A percentile compares a stretch with the other conserved stretches of the same genome.
Conservation (phyloP, 106 monocot genomes). For the Allium cepa region DNA sequence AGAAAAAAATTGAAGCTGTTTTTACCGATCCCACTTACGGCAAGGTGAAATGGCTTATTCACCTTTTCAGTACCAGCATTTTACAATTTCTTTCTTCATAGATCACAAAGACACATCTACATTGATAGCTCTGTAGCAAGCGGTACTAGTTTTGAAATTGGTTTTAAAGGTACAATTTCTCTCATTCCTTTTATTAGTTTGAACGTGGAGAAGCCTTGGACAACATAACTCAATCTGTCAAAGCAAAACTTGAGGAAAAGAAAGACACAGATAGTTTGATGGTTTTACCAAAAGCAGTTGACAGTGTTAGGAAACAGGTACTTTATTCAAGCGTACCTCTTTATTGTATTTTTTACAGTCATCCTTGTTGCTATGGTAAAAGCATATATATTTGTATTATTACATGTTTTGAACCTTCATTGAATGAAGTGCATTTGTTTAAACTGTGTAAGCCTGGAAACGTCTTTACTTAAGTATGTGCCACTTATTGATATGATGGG, state of each 20-base stretch:
- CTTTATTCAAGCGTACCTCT: background rate
- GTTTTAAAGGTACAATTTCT: background rate
- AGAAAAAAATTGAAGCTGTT: slow-evolving; percentile 68
- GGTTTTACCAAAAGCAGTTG: slow-evolving; percentile 63
- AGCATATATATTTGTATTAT: background rate
- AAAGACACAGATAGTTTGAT: slow-evolving; percentile 72
- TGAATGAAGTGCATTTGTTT: background rate
- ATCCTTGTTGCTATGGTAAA: background rate
- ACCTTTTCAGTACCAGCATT: background rate
- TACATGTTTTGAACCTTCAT: background rate
- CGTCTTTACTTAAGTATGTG: background rate
- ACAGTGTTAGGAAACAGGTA: slow-evolving; percentile 84
- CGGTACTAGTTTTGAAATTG: background rate
- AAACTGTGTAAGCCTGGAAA: background rate
- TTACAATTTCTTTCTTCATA: background rate
- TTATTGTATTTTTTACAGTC: background rate
- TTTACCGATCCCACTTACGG: slow-evolving; percentile 88
- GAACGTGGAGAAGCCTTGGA: slow-evolving; percentile 92
- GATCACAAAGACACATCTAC: too few relatives aligned
- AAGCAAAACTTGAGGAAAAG: slow-evolving; percentile 76
- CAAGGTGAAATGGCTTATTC: slow-evolving; percentile 40
- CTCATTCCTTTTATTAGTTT: slow-evolving; percentile 33
- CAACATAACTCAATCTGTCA: slow-evolving; percentile 67
- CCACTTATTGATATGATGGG: background rate
- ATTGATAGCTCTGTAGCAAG: background rate